Evolutionary conservation across 768 basidiomycete species (phyloP).

Genomic region (Trichaptum fuscoviolaceum): DNA sequence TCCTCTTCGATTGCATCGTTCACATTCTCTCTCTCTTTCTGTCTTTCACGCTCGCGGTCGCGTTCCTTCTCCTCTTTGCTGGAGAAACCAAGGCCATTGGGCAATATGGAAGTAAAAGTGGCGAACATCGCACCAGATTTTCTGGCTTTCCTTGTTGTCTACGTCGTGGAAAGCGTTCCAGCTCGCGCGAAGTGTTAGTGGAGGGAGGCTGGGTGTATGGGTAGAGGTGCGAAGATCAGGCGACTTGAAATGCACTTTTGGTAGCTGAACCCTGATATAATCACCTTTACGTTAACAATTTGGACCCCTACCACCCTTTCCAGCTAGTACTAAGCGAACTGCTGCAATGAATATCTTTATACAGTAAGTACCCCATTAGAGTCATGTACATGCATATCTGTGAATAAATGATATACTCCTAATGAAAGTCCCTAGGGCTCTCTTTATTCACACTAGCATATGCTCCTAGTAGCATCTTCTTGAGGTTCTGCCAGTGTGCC

Average conservation of each 20-base stretch:
- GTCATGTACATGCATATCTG: no score
- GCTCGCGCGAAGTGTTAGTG: neutral
- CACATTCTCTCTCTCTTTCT: constrained; percentile 6
- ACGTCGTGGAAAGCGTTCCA: neutral
- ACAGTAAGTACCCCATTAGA: no score
- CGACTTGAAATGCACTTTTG: constrained; percentile 1
- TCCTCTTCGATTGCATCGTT: constrained; percentile 30
- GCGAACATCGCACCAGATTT: constrained; percentile 39
- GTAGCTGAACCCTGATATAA: neutral
- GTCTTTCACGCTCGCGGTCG: constrained; percentile 20
- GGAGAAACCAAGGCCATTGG: constrained; percentile 33
- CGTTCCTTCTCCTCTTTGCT: constrained; percentile 16
- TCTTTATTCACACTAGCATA: no score
- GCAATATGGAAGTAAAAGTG: constrained; percentile 45
- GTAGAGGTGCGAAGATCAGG: neutral
- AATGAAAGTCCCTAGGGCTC: no score
- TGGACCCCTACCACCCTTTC: neutral
- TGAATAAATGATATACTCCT: no score
- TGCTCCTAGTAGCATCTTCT: no score
- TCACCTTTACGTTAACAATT: neutral
- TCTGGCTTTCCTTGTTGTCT: neutral
- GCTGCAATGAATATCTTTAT: no score
- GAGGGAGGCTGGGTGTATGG: neutral
- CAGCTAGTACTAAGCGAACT: no score
- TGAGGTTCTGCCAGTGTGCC: neutral